Conservation (phyloP, 2,329 filamentous ascomycete genomes). For the Nothomitra cinnamomea region DNA sequence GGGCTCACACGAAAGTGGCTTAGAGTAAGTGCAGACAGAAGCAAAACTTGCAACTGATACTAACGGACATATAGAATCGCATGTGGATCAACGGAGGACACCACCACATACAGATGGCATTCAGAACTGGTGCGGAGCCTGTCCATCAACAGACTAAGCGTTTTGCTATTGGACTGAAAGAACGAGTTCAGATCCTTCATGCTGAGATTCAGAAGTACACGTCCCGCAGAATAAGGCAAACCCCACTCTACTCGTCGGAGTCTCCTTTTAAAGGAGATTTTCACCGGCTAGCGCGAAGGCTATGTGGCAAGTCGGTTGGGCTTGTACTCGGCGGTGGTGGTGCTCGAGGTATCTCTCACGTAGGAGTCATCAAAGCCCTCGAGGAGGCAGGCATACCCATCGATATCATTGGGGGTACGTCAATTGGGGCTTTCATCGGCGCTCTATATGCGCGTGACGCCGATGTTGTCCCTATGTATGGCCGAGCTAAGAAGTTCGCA, state of each 20-base stretch:
- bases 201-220: constrained; percentile 98
- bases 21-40: constrained; percentile 20
- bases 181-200: constrained; percentile 83
- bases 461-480: constrained; percentile 93
- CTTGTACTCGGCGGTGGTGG: constrained; percentile 88
- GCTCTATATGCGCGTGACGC: constrained; percentile 91
- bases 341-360: constrained; percentile 77
- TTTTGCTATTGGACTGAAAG: constrained; percentile 73
- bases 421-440: constrained; percentile 89
- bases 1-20: constrained; percentile 83
- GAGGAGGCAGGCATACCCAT: constrained; percentile 95
- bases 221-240: constrained; percentile 75
- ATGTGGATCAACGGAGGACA: constrained; percentile 98
- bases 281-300: constrained; percentile 70
- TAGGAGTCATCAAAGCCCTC: constrained; percentile 84
- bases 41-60: not conserved
- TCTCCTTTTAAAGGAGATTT: constrained; percentile 94
- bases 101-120: constrained; percentile 93
- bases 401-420: constrained; percentile 87
- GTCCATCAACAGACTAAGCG: constrained; percentile 58
- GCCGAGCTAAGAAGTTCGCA: constrained; percentile 89
- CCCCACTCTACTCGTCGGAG: constrained; percentile 76
- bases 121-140: constrained; percentile 58
- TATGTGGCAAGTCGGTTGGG: constrained; percentile 89
- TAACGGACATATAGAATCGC: constrained; percentile 38